Evolutionary conservation across 768 basidiomycete genomes (phyloP), one percentile per base, ranked within the genome.

Genomic region (Tylopilus vinaceipallidus): DNA sequence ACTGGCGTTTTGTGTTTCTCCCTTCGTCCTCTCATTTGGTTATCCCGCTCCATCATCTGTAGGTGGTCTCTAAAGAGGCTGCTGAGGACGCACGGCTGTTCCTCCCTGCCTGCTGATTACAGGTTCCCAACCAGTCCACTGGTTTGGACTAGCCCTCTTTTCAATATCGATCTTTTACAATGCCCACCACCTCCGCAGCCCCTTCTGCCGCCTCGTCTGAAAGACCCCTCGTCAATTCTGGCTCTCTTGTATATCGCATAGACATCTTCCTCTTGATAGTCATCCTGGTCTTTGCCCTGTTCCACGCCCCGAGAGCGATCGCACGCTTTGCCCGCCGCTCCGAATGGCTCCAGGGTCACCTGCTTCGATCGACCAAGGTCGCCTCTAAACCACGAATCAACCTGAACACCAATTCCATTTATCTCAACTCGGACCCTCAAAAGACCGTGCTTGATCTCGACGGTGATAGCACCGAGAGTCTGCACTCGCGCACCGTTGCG

Each of bases 281-380:
- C 41, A 62, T 77, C 33, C 69, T 64, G 0, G 34, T 73, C 24
- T 66, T 78, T 36, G 66, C 75, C 46, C 51, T 77, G 6, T 63
- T 74, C 52, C 68, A 71, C 6, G 58, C 80, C 8, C 83, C 83
- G 17, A 75, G 80, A 35, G 70, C 71, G 14, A 48, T 82, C 12
- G 76, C 74, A 19, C 77, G 83, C 37, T 70, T 83, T 48, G 75
- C 76, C 45, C 70, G 68, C 33, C 57, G 67, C 24, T 71, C 74
- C 5, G 80, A 83, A 52, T 81, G 82, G 81, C 52, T 66, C 19
- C 72, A 65, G 23, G 82, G 83, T 3, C 71, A 78, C 52, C 52
- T 83, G 54, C 65, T 84, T 34, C 69, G 65, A 11, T 58, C 55
- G 14, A 33, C 29, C 14, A 26, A 52, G 1, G 38, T 54, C 32